Evolutionary conservation across 2,329 filamentous ascomycete genomes (phyloP), one percentile per base, ranked within the genome.

Genomic region (Xylaria polymorpha): DNA sequence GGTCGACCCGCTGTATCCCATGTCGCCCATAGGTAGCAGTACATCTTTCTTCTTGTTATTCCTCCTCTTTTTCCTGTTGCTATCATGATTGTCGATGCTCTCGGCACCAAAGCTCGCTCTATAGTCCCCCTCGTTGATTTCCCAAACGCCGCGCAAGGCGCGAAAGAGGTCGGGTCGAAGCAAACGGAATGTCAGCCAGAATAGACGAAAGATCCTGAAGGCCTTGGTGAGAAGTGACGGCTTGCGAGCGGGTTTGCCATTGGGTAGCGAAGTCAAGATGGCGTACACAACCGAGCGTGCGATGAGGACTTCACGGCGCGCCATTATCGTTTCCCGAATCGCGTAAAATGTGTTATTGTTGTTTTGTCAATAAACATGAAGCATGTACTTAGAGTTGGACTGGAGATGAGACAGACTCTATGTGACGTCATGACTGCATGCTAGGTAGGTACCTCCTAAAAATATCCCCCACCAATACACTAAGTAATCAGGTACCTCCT

Each of bases 1-100:
- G 0, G 91, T 92, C 80, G 91, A 93, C 58, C 92, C 92, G 35
- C 90, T 92, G 76, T 92, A 92, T 2, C 91, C 91, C 79, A 94
- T 83, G 75, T 93, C 90, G 1, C 90, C 91, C 69, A 91, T 85
- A 0, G 89, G 79, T 1, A 85, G 79, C 39, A 93, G 80, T 0
- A 81, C 78, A 18, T 78, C 76, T 20, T 77, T 76, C 0, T 25
- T 46, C 18, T 77, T 74, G 14, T 76, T 64, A 77, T 78, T 51
- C 60, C 57, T 61, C 35, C 35, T 64, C n/a, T 77, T 75, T 0
- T 32, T 53, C 15, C 76, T 74, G n/a, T 75, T 62, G 77, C 78
- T 46, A 76, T 76, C 73, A 15, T 74, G 60, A 77, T 78, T 43
- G 76, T 79, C 70, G 80, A 80, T 64, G 77, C 80, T 72, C 55